phyloP scores from a whole-genome alignment of 164 flowering plant species.

The Cinnamomum micranthum region DNA sequence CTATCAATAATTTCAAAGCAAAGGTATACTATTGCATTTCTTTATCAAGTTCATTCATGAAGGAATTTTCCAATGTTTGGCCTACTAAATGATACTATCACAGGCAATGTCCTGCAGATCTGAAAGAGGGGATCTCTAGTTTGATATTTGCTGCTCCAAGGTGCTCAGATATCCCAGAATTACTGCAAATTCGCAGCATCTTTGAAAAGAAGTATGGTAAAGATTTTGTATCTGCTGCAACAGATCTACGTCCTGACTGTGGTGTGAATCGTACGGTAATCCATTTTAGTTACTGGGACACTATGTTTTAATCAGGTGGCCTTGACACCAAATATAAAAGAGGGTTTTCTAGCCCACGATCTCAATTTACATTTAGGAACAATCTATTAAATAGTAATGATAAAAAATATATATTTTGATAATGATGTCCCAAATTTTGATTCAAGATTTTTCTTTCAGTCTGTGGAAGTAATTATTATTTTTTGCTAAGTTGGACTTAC shows the following conservation, averaged over 20 bases:
- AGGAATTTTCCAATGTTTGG: neutral
- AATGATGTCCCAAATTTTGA: neutral
- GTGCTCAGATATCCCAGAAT: conserved; percentile 90
- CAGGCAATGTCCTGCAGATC: conserved; percentile 92
- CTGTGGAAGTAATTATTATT: too few relatives aligned
- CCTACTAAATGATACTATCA: conserved; percentile 1
- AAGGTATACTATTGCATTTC: conserved; percentile 32
- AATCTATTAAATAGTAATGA: too few relatives aligned
- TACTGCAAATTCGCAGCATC: conserved; percentile 45
- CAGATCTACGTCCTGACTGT: conserved; percentile 76
- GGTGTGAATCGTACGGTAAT: conserved; percentile 83
- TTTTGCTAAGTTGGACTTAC: too few relatives aligned
- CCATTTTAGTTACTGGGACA: neutral
- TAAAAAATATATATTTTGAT: too few relatives aligned
- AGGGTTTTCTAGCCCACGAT: neutral
- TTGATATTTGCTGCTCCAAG: conserved; percentile 87
- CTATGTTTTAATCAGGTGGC: neutral
- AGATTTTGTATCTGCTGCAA: conserved; percentile 89
- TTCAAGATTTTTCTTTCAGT: neutral
- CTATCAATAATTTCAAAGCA: conserved; percentile 78
- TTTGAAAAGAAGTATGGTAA: conserved; percentile 90
- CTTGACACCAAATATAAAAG: neutral
- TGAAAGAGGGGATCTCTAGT: conserved; percentile 91
- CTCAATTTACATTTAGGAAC: too few relatives aligned
- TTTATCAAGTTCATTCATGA: too few relatives aligned